A percentile compares a stretch with the other conserved stretches of the same genome.
Evolutionary conservation across 768 basidiomycete genomes (phyloP).

Genomic region (Coprinellus aureogranulatus): DNA sequence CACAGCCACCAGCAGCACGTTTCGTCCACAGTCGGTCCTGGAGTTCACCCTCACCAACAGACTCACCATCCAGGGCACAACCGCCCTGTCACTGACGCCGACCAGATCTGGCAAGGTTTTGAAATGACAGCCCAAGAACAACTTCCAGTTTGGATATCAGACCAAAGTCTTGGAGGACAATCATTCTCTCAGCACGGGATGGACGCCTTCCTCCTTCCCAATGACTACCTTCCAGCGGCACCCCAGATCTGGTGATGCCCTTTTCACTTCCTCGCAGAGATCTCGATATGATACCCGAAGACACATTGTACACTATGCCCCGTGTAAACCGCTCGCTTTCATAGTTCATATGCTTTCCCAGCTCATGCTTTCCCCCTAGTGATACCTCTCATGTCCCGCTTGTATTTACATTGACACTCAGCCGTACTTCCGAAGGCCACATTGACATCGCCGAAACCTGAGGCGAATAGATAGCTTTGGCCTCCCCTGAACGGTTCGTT

Average conservation of each 20-base stretch:
- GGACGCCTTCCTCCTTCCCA: constrained; percentile 79
- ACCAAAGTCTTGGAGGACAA: constrained; percentile 74
- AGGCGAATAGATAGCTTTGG: too few relatives aligned
- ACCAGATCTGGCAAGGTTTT: constrained; percentile 75
- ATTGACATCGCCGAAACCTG: too few relatives aligned
- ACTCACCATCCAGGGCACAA: constrained; percentile 8
- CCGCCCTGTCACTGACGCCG: constrained; percentile 39
- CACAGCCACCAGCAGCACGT: constrained; percentile 25
- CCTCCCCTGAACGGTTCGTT: too few relatives aligned
- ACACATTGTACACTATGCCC: not conserved
- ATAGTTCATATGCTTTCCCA: too few relatives aligned
- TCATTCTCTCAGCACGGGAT: constrained; percentile 79
- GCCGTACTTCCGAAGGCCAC: too few relatives aligned
- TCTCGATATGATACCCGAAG: not conserved
- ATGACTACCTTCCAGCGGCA: constrained; percentile 67
- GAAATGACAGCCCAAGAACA: constrained; percentile 71
- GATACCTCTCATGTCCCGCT: too few relatives aligned
- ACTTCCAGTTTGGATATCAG: constrained; percentile 82
- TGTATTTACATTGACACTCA: too few relatives aligned
- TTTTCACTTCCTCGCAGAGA: not conserved
- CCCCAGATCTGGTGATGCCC: constrained; percentile 71
- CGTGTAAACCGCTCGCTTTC: not conserved
- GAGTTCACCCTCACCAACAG: not conserved
- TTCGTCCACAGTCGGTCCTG: constrained; percentile 13
- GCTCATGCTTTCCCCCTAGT: too few relatives aligned